Base-by-base conservation (phyloP, 305 asterid genomes). In the Euphrasia arctica region DNA sequence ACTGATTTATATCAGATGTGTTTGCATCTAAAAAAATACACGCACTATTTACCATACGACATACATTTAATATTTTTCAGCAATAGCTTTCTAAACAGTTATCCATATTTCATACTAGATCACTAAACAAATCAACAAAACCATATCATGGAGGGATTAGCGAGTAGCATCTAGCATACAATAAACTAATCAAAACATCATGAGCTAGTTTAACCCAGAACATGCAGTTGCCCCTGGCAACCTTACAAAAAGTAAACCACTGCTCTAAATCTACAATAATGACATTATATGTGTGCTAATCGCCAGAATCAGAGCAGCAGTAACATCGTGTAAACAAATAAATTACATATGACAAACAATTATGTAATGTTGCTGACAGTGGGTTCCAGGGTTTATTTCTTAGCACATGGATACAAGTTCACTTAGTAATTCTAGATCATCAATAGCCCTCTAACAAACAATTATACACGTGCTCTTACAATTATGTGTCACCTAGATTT, bases 371-470 rank as follows among this genome's bases (percentile, higher is more conserved):
- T n/a, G 14, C 54, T 48, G 54, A 14, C 54, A 47, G 15, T 48
- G 18, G 54, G 15, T 12, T 48, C 15, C 8, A 12, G 4, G 8
- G 54, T 12, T 48, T 48, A 10, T 15, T 12, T 49, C 9, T 15
- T 49, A 12, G 18, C 58, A 57, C 54, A 43, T 49, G 29, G 49
- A 66, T 58, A 10, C 57, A 31, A 52, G 54, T 34, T 7, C 36
- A 3, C 34, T 41, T 9, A n/a, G 62, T 9, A 54, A 39, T 13
- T 41, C 28, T 54, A 7, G 18, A 45, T 54, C 25, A 66, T 22
- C 43, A 55, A 66, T 54, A 18, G 49, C 58, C 47, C 45, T 28
- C 41, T 3, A 36, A 64, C 29, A 58, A 10, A 22, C 42, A 64
- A 58, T 34, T 42, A 2, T 52, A 1, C 58, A 14, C 32, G 4